Conservation (phyloP, 2,329 filamentous ascomycete genomes). For the Paracamarosporium sp. region DNA sequence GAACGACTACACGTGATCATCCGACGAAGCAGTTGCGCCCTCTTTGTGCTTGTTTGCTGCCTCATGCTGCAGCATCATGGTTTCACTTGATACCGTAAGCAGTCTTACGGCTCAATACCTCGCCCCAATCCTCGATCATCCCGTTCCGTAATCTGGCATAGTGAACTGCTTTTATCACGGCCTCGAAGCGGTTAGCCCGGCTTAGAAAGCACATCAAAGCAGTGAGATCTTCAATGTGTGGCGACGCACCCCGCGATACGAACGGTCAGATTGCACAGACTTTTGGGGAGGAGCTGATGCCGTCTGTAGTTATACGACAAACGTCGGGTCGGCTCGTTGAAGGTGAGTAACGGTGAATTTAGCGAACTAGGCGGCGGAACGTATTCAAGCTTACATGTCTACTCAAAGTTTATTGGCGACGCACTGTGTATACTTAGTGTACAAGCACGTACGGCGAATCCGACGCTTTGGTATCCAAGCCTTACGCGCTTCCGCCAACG, state of each 20-base stretch:
- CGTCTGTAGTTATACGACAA: no score
- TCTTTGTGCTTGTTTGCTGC: no score
- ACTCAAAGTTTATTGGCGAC: not conserved
- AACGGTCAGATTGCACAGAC: no score
- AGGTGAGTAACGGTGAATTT: no score
- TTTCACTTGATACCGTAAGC: no score
- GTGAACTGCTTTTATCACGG: not conserved
- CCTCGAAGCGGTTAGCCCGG: not conserved
- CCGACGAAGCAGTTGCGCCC: no score
- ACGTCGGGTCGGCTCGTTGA: not conserved
- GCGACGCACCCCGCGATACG: not conserved
- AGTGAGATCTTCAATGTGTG: not conserved
- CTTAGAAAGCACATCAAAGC: constrained; percentile 4
- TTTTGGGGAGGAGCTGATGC: no score
- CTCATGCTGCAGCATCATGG: no score
- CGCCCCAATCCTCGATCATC: not conserved
- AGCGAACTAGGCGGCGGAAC: no score
- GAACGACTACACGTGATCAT: not conserved
- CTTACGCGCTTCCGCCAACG: not conserved
- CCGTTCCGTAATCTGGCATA: not conserved
- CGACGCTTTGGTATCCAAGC: not conserved
- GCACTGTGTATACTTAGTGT: not conserved
- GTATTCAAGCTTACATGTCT: no score
- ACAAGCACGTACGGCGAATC: not conserved
- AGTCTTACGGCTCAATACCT: no score